A percentile compares a stretch with the other conserved stretches of the same genome.
phyloP scores from a whole-genome alignment of 164 flowering plant genomes.

The Liquidambar formosana region DNA sequence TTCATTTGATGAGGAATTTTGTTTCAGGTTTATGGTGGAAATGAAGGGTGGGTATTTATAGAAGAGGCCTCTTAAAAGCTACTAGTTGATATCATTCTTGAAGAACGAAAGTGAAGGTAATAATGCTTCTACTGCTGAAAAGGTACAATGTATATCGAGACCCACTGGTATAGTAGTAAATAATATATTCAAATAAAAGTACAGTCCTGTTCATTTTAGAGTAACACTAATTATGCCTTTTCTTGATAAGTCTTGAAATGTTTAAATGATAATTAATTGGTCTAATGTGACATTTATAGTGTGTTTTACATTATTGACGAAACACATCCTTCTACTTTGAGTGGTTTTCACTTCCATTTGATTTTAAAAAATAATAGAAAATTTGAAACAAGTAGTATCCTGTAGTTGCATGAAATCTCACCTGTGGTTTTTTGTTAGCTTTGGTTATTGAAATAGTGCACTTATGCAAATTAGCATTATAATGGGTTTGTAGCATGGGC shows the following conservation, averaged over 20 bases:
- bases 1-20: too few species aligned
- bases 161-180: not conserved
- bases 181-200: not conserved
- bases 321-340: not conserved
- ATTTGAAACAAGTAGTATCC: not conserved
- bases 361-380: not conserved
- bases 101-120: too few species aligned
- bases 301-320: not conserved
- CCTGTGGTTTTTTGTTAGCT: not conserved
- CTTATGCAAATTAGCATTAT: too few species aligned
- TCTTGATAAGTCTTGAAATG: not conserved
- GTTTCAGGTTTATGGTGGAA: too few species aligned
- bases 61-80: too few species aligned
- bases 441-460: too few species aligned
- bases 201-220: not conserved
- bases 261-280: too few species aligned
- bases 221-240: not conserved
- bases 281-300: not conserved
- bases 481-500: too few species aligned
- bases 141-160: conserved; percentile 44
- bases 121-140: conserved; percentile 97
- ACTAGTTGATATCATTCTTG: too few species aligned
- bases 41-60: too few species aligned
- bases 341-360: not conserved
- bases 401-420: not conserved